Percentiles rank a stretch among this genome's conserved stretches.
These are phyloP conservation scores for Trichocladium antarcticum DNA, from an alignment of 495 filamentous ascomycete species.

Conservation along the genomic window DNA sequence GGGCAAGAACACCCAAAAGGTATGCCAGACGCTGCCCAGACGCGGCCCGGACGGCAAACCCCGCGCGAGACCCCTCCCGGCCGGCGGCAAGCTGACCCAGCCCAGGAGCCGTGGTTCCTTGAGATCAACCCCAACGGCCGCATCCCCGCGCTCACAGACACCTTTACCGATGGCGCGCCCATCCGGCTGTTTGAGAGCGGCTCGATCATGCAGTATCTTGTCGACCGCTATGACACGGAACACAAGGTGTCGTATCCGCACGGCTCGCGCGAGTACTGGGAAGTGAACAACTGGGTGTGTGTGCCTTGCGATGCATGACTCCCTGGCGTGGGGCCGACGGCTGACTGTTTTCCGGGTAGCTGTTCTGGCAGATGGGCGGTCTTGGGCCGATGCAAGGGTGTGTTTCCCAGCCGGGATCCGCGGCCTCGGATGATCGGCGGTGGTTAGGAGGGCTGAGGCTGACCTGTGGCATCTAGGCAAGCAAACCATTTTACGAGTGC, in stretches of 20 bases:
- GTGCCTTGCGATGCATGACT: no score
- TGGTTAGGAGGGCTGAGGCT: neutral
- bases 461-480: conserved; percentile 30
- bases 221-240: conserved; percentile 67
- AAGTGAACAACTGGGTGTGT: conserved; percentile 64
- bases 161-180: conserved; percentile 54
- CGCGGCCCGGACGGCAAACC: neutral
- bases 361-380: conserved; percentile 52
- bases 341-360: conserved; percentile 14
- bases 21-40: neutral
- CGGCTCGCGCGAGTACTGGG: conserved; percentile 64
- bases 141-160: conserved; percentile 84
- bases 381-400: conserved; percentile 82
- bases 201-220: conserved; percentile 77
- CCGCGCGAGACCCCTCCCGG: neutral
- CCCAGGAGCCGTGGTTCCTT: conserved; percentile 60
- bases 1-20: conserved; percentile 57
- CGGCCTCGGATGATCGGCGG: neutral
- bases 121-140: conserved; percentile 91
- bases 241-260: conserved; percentile 74
- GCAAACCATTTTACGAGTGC: conserved; percentile 73
- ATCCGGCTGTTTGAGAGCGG: conserved; percentile 79
- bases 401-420: no score
- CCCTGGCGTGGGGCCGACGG: no score
- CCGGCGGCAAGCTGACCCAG: conserved; percentile 6